Evolutionary conservation across 352 stramenopile species (phyloP), one percentile per base, ranked within the genome.

Genomic region (Phytopythium helicoides): DNA sequence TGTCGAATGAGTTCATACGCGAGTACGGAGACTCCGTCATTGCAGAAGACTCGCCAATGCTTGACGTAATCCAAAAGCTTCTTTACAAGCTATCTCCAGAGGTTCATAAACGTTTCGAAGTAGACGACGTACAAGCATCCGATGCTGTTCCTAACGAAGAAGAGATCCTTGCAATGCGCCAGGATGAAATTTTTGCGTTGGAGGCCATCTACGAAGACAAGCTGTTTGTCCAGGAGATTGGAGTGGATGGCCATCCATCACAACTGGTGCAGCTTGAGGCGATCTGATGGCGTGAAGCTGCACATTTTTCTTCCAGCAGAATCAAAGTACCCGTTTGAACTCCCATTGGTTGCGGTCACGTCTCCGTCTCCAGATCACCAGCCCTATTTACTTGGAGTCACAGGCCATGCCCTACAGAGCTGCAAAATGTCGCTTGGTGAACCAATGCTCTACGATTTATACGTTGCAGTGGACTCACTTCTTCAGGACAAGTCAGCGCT

Each of bases 141-240:
- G 28, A 19, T 19, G 51, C 39, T 16, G 38, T 58, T 4, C 41
- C 47, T 6, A 60, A 71, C 40, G 47, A 65, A 0, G 74, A 83
- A 2, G 82, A 92, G 42, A 47, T 88, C 14, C 34, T 68, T 10
- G 62, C 67, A 15, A 60, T 76, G 56, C 81, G 79, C 3, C 72
- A 88, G 47, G 79, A 95, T 33, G 85, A 95, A 33, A 60, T 91
- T 5, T 83, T 92, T 34, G 85, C 79, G 12, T 51, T 95, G 3
- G 82, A 93, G 54, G 75, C 85, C 8, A 95, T 95, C 42, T 95
- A 92, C 52, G 82, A 90, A 38, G 76, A 94, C 50, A 87, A 76
- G 47, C 52, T 92, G 2, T 52, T 44, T 15, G 56, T 76, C 15
- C 10, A 47, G 60, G 19, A 47, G 44, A 14, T 42, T 81, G 3